Base-by-base conservation (phyloP, 192 early-diverging fungal genomes). In the Thamnidium elegans region DNA sequence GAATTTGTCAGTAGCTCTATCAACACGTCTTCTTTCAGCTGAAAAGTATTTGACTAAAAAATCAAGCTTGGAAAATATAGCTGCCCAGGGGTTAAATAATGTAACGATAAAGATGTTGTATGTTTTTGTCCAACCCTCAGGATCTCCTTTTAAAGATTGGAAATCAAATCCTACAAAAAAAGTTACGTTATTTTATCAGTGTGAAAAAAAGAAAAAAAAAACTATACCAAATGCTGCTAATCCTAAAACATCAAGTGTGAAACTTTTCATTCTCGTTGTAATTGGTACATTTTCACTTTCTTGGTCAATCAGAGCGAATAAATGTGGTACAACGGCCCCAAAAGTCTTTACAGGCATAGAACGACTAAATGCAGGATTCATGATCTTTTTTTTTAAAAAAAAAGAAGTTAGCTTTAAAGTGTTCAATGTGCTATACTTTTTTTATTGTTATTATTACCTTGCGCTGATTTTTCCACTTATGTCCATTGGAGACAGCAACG, bases 311-410 rank as follows among this genome's bases (percentile, higher is more conserved):
- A 58, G 32, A 2, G 48, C 48, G 23, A 58, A 58, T 0, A 39
- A 15, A 19, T 58, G 23, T 14, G 43, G 31, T 23, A 55, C 32
- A 7, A 69, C 13, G 11, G 23, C 44, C 4, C 60, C 51, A 39
- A 69, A 69, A 5, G 43, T 34, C 13, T 69, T 34, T 9, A 63
- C 61, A 2, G 67, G 67, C 67, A 69, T 26, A 17, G 67, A 55
- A 36, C 67, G 51, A 53, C 42, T 43, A 15, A 69, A 69, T 9
- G 67, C 67, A 21, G 67, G 67, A 46, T 69, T 69, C 26, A 51
- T 55, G 2, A 69, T 63, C 61, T 69, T 4, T 36, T 36, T 36
- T 36, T 36, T 36, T 39, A 39, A 39, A 39, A 39, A 4, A 39
- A 39, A 9, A 39, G 36, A 39, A 9, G 4, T 39, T 9, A 39